phyloP scores from a whole-genome alignment of 768 basidiomycete genomes.

The Tylopilus felleus region DNA sequence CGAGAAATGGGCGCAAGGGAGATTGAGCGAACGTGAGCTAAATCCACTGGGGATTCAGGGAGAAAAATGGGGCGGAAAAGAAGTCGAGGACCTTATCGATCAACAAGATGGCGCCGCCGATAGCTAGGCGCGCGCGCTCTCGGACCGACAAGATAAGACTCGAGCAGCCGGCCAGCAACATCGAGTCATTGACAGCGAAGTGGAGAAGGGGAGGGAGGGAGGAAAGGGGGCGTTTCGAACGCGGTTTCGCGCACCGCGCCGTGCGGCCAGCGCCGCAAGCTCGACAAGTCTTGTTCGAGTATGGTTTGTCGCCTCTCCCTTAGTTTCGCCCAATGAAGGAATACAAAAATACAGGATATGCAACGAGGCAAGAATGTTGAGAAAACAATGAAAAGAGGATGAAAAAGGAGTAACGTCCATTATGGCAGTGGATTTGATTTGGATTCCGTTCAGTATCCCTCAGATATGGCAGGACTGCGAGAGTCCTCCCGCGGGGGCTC shows the following conservation, averaged over 20 bases:
- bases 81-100: constrained; percentile 40
- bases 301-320: constrained; percentile 19
- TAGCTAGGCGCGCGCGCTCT: constrained; percentile 30
- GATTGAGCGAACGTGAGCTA: constrained; percentile 24
- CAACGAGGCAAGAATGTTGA: constrained; percentile 32
- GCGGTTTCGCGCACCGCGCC: constrained; percentile 30
- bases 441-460: constrained; percentile 28
- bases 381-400: constrained; percentile 30
- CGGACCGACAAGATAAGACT: constrained; percentile 33
- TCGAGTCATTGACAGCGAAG: constrained; percentile 36
- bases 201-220: constrained; percentile 7
- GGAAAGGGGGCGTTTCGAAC: constrained; percentile 20
- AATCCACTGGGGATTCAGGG: constrained; percentile 29
- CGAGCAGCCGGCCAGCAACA: constrained; percentile 35
- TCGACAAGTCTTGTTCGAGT: constrained; percentile 26
- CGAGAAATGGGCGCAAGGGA: constrained; percentile 19
- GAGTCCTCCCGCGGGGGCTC: constrained; percentile 64
- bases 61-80: constrained; percentile 26
- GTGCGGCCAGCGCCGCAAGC: constrained; percentile 32
- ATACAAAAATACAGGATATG: constrained; percentile 34
- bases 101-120: constrained; percentile 39
- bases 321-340: constrained; percentile 25
- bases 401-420: constrained; percentile 33
- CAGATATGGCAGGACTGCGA: constrained; percentile 35
- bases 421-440: constrained; percentile 19